Evolutionary conservation across 305 asterid genomes (phyloP), one percentile per base, ranked within the genome.

Genomic region (Fraxinus latifolia): DNA sequence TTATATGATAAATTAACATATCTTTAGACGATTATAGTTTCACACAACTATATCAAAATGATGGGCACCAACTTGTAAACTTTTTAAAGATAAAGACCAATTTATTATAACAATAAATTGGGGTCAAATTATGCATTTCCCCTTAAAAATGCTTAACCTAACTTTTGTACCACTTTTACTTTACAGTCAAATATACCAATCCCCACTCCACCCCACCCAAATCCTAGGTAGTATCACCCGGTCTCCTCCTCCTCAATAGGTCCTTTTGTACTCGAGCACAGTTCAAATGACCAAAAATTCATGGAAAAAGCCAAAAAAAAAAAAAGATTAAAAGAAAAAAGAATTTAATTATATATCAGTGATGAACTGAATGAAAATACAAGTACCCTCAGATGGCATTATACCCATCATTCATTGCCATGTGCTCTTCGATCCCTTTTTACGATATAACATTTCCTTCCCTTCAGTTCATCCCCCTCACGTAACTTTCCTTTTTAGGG

Each of bases 351-450:
- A 8, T 25, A 65, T 15, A 25, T 1, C 53, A 42, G 50, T 39
- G 50, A 39, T 39, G 71, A 60, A 21, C 23, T 60, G 74, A 55
- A 55, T 31, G 67, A 23, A 82, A 76, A 76, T 27, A 79, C 76
- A 84, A 82, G 82, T 58, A 42, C 65, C 44, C 32, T 21, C 15
- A 21, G 8, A 21, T n/a, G 3, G 5, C 23, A 55, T 68, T 80
- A 79, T 80, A 58, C 53, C 77, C 85, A 86, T 83, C 88, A 86
- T 75, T 86, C 74, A 81, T 77, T 83, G 75, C 77, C 83, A 83
- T 67, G 83, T 81, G 88, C 86, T 74, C 88, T 83, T 83, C 86
- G 73, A 80, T 86, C 88, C 83, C 88, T 82, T 83, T 81, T 82
- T 85, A 77, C 78, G 80, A 80, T 83, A 83, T 76, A 53, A 79